A percentile compares a stretch with the other conserved stretches of the same genome.
phyloP scores from a whole-genome alignment of 441 rosid species.

The Dalechampia spathulata region DNA sequence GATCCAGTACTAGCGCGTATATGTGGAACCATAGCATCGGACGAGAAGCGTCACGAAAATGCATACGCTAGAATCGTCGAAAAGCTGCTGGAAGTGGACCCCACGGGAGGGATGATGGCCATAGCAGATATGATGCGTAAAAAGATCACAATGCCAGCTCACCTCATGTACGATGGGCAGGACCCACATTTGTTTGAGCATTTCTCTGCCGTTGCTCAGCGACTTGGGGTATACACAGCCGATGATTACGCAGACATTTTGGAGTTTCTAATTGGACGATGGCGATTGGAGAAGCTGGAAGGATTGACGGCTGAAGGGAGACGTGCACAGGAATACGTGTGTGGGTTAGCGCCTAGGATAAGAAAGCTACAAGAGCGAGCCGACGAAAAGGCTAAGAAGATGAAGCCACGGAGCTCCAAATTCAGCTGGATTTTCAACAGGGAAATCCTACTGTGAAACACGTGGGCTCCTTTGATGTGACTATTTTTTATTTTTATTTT shows the following conservation, averaged over 20 bases:
- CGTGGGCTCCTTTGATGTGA: neutral
- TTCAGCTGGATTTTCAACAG: slow-evolving; percentile 77
- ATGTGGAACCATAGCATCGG: slow-evolving; percentile 82
- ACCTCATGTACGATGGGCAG: slow-evolving; percentile 76
- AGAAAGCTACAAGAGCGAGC: slow-evolving; percentile 78
- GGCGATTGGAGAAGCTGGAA: slow-evolving; percentile 50
- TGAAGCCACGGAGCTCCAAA: slow-evolving; percentile 35
- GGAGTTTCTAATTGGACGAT: slow-evolving; percentile 68
- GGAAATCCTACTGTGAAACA: slow-evolving; percentile 17
- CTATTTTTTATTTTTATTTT: too few species aligned
- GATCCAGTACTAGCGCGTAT: slow-evolving; percentile 69
- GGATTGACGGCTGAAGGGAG: slow-evolving; percentile 72
- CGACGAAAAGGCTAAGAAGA: slow-evolving; percentile 58
- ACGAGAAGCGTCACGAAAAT: slow-evolving; percentile 89
- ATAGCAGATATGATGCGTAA: slow-evolving; percentile 89
- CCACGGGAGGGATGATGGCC: slow-evolving; percentile 54
- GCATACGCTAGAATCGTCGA: slow-evolving; percentile 80
- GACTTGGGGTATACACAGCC: slow-evolving; percentile 78
- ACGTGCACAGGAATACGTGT: slow-evolving; percentile 78
- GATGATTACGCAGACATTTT: slow-evolving; percentile 77
- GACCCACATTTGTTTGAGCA: slow-evolving; percentile 61
- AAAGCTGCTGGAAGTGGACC: slow-evolving; percentile 80
- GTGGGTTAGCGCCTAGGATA: slow-evolving; percentile 58
- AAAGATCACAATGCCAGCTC: slow-evolving; percentile 87
- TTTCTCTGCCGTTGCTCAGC: slow-evolving; percentile 75